These are phyloP conservation scores for Colletotrichum lentis DNA, from an alignment of 2,329 filamentous ascomycete species.

Conservation along the genomic window DNA sequence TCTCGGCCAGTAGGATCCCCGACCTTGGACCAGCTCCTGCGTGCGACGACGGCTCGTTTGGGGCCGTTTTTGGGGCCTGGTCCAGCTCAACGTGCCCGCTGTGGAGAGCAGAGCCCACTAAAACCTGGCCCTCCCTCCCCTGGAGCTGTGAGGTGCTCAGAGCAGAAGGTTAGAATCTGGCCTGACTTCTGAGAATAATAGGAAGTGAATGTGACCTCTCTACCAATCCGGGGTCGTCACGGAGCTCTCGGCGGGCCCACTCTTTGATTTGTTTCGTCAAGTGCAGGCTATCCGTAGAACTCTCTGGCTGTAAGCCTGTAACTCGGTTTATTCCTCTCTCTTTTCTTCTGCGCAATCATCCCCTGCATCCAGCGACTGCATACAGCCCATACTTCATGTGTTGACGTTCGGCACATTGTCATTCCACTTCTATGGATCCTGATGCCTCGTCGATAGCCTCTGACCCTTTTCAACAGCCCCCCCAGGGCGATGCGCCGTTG, in stretches of 20 bases:
- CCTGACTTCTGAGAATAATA: constrained; percentile 15
- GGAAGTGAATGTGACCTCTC: not conserved
- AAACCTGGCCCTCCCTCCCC: not conserved
- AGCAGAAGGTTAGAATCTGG: not conserved
- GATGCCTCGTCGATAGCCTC: not conserved
- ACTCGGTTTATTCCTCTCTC: not conserved
- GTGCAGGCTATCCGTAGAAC: not conserved
- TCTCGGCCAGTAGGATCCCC: constrained; percentile 31
- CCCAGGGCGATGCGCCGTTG: constrained; percentile 14
- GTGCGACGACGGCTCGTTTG: constrained; percentile 31
- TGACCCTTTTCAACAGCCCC: not conserved
- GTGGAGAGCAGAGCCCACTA: constrained; percentile 21
- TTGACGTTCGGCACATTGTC: not conserved
- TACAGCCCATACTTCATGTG: not conserved
- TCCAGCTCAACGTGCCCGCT: constrained; percentile 27
- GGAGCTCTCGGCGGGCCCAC: constrained; percentile 15
- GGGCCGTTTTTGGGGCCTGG: constrained; percentile 23
- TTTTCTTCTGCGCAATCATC: not conserved
- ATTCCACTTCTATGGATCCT: not conserved
- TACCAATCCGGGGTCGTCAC: constrained; percentile 22
- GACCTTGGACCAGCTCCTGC: constrained; percentile 19
- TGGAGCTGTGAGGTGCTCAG: not conserved
- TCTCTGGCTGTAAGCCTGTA: not conserved
- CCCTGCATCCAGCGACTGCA: not conserved
- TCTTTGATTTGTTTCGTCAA: constrained; percentile 22